Base-by-base conservation (phyloP, 1,284 basidiomycete species). In the Rhodotorula sp. region DNA sequence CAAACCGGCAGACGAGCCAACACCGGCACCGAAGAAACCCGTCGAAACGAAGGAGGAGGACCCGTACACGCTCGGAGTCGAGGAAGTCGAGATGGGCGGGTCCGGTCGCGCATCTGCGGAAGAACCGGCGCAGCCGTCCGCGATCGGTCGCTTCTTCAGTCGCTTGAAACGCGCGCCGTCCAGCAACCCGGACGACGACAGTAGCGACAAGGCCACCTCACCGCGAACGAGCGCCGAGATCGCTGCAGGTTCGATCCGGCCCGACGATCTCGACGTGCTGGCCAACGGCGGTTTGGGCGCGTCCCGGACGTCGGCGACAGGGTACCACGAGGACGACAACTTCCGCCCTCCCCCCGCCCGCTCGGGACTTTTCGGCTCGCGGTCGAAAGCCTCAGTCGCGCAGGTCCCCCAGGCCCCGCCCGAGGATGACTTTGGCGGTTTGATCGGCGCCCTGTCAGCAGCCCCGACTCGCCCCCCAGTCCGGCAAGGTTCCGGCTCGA, bases 371-470 rank as follows among this genome's bases (percentile, higher is more conserved):
- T 71, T 70, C 57, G 61, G 61, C 54, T 47, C 54, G 54, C 51
- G 56, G 1, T 21, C 54, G 18, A 57, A 34, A 52, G 26, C 43
- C 46, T 31, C 26, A 31, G 58, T 12, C 12, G 34, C 58, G 29
- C 66, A 58, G 7, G 46, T 69, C 5, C 65, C 70, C 12, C 26
- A 54, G 0, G 63, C 56, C 3, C 64, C 72, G 39, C 68, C 70
- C 0, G 67, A 67, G 23, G 70, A 76, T 26, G 72, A 74, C 16
- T 76, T 76, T 31, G 70, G 70, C n/a, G 74, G 74, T 0, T 52
- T 75, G 10, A 58, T 75, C 23, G 74, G 71, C 15, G 68, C 74
- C 5, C 65, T 75, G 34, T 65, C 70, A 29, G 26, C 64, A 18
- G 67, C 71, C 2, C 67, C 74, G 1, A 15, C 15, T n/a, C 20